Base-by-base conservation (phyloP, 805 yeast species). In the Kodamaea fukazawae region DNA sequence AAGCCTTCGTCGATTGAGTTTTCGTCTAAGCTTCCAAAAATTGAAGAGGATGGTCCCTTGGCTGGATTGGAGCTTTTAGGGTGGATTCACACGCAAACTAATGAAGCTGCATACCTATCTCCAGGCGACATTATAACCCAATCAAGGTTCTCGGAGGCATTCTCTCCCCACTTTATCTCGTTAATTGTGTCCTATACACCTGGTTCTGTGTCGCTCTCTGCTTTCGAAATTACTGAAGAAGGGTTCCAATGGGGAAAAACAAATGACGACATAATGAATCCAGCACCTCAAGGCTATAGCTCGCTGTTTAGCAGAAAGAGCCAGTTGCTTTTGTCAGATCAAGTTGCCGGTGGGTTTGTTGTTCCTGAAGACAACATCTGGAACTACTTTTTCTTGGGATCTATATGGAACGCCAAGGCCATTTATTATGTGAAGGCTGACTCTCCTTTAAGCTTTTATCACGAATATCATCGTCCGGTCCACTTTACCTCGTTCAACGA, bases 301-400 rank as follows among this genome's bases (percentile, higher is more conserved):
- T 68, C 81, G 0, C 54, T 61, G 0, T 88, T 78, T 57, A 80
- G 85, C 34, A 67, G 62, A 28, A 73, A 71, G 49, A 73, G 83
- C 3, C 96, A 89, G 51, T 55, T 91, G 43, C 64, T 88, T 16
- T 60, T 93, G 14, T 80, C 96, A 0, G 91, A 81, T 45, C 70
- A 81, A 42, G 73, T 87, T 34, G 72, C 76, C 57, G 99, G 99
- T 4, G 82, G 79, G 47, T 90, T 87, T 61, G 58, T 87, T 60
- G 95, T 88, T 1, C 99, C 99, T 1, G 81, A 78, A 15, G 82
- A 83, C 23, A 81, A 79, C 42, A 57, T 88, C 22, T 93, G 99
- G 99, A 93, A 93, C 59, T 88, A 83, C 57, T 74, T 95, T 2
- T 91, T 93, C 53, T 75, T 87, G 65, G 93, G 96, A 2, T 82